These are phyloP conservation scores for Amphibolis antarctica DNA, from an alignment of 106 monocot species.

Conservation along the genomic window DNA sequence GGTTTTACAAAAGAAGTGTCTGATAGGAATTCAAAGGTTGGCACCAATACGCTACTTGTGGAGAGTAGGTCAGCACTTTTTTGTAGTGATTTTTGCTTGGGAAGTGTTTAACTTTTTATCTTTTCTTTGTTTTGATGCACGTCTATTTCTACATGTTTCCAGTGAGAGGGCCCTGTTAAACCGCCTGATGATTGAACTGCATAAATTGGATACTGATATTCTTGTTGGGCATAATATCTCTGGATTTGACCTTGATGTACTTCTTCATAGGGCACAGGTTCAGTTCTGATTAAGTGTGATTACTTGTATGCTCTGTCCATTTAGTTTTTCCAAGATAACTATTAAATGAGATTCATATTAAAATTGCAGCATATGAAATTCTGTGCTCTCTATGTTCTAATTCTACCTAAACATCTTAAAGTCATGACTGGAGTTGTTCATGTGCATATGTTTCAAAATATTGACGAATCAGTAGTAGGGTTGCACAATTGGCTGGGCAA, in stretches of 20 bases:
- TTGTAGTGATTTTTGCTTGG: background rate
- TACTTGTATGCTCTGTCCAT: background rate
- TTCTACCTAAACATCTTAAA: too few relatives aligned
- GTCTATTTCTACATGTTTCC: slow-evolving; percentile 5
- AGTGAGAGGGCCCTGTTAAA: slow-evolving; percentile 94
- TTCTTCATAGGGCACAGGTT: slow-evolving; percentile 95
- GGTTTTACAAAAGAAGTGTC: slow-evolving; percentile 56
- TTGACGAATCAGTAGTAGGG: too few relatives aligned
- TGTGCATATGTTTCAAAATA: too few relatives aligned
- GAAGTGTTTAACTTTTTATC: background rate
- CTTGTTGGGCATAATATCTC: slow-evolving; percentile 98
- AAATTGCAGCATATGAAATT: background rate
- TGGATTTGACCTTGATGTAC: slow-evolving; percentile 95
- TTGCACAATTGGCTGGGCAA: too few relatives aligned
- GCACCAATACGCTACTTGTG: slow-evolving; percentile 35
- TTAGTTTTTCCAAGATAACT: background rate
- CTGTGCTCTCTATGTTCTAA: too few relatives aligned
- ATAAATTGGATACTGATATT: slow-evolving; percentile 84
- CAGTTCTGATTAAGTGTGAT: background rate
- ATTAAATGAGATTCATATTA: background rate
- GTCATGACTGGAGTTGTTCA: too few relatives aligned
- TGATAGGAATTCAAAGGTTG: slow-evolving; percentile 63
- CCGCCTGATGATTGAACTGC: slow-evolving; percentile 84
- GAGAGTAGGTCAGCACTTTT: slow-evolving; percentile 59
- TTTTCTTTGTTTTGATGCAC: background rate